Conservation (phyloP, 306 rosid genomes). For the Glycine latifolia region DNA sequence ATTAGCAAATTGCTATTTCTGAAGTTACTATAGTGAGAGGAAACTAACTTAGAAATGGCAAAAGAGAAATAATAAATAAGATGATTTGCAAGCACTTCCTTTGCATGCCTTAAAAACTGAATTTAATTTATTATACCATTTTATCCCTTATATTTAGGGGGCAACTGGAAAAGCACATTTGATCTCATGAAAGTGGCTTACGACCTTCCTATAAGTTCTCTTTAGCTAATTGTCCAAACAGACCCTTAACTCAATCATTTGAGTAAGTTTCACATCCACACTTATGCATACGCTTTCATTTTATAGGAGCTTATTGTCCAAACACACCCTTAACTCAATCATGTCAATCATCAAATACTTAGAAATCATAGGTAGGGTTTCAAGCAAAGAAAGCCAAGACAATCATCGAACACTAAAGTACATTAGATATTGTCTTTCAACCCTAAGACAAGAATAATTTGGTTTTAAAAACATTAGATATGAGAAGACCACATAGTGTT, state of each 20-base stretch:
- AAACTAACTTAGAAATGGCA: constrained; percentile 24
- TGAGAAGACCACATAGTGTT: constrained; percentile 4
- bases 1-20: constrained; percentile 21
- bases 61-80: constrained; percentile 25
- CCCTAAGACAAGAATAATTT: neutral
- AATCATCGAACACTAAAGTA: neutral
- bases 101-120: constrained; percentile 25
- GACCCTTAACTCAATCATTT: neutral
- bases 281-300: neutral
- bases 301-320: neutral
- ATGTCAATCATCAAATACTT: constrained; percentile 12
- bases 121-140: constrained; percentile 17
- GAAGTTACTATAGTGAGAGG: neutral
- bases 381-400: constrained; percentile 15
- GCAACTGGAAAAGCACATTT: neutral
- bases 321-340: neutral
- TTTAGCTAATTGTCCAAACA: neutral
- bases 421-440: neutral
- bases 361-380: neutral
- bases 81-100: constrained; percentile 1
- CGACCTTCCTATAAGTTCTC: neutral
- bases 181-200: neutral
- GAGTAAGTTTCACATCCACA: neutral
- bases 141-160: neutral
- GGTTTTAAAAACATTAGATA: constrained; percentile 15